Evolutionary conservation across 2,329 filamentous ascomycete species (phyloP), one percentile per base, ranked within the genome.

Genomic region (Ascochyta clinopodiicola): DNA sequence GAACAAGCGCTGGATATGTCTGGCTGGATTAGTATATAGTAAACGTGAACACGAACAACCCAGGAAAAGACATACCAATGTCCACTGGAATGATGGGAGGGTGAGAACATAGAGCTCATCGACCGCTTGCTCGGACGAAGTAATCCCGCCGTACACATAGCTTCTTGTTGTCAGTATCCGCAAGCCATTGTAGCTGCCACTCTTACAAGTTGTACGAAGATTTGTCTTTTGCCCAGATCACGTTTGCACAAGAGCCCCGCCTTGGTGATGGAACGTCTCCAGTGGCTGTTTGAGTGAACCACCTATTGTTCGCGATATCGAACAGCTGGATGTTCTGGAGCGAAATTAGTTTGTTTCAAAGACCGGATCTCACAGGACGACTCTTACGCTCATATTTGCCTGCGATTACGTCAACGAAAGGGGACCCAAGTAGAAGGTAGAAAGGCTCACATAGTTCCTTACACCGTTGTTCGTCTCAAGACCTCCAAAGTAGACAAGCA

Each of bases 151-250:
- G 63, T 86, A 86, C 4, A 87, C 67, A 60, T 87, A 87, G 25
- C 83, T 86, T 46, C 13, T 36, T 32, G 62, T 10, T 17, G 59
- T 43, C 21, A 44, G 44, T 17, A 17, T 10, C 24, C 1, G 13
- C 5, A 17, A 25, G 9, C 0, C 6, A 17, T 6, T 29, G 5
- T 15, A 10, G 7, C 2, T 69, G 81, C 70, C 61, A 17, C 17
- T n/a, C 46, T 46, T 50, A 87, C 82, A 88, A 84, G 62, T 88
- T 87, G 62, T 87, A 87, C 3, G 83, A 86, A 5, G 84, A 85
- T 49, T 79, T 75, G 61, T 87, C 85, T 5, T 76, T 57, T 1
- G 84, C 79, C 79, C 84, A 86, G 1, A 82, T 80, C 9, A 80
- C 81, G 29, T 84, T 85, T 2, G 83, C 82, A 66, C 85, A 88